Evolutionary conservation across 2,329 filamentous ascomycete genomes (phyloP), one percentile per base, ranked within the genome.

Genomic region (Exserohilum rostratum): DNA sequence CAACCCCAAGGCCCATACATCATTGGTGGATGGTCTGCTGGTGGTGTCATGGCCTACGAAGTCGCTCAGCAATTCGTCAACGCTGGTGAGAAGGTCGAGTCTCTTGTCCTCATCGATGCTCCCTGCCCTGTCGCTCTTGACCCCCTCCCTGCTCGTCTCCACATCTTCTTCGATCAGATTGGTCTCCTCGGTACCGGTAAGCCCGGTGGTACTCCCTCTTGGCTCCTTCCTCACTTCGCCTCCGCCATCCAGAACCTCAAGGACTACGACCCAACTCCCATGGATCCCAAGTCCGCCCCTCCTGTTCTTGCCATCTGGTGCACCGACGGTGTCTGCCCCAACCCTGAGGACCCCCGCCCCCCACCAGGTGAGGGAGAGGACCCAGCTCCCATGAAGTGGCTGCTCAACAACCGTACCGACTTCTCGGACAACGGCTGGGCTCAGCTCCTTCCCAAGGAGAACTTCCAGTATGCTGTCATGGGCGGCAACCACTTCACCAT

Each of bases 401-500:
- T 91, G 49, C 81, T 91, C 5, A 87, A 91, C 72, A 89, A 91
- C 78, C 81, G 89, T 53, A 85, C 83, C 3, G 87, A 90, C 72
- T 91, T 91, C 71, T 82, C 83, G 2, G 82, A 86, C 53, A 90
- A 90, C 70, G 81, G 86, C 17, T 90, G 87, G 87, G 86, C 86
- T 25, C 84, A 88, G 72, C 86, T 86, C 37, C 76, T 90, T 34
- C 84, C 86, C 47, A 68, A 77, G 45, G 76, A 82, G 49, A 88
- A 86, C 74, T 87, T 90, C 76, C 79, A 79, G 44, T 87, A 83
- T 60, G 82, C 81, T 50, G 85, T 88, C 66, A 88, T 90, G 85
- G 84, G 84, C 13, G 88, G 87, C 2, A 89, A 90, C 67, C 88
- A 90, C 76, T 90, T 91, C 76, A 85, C 82, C 17, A 90, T 90